Evolutionary conservation across 1,284 basidiomycete genomes (phyloP).

Genomic region (Psilocybe mexicana): DNA sequence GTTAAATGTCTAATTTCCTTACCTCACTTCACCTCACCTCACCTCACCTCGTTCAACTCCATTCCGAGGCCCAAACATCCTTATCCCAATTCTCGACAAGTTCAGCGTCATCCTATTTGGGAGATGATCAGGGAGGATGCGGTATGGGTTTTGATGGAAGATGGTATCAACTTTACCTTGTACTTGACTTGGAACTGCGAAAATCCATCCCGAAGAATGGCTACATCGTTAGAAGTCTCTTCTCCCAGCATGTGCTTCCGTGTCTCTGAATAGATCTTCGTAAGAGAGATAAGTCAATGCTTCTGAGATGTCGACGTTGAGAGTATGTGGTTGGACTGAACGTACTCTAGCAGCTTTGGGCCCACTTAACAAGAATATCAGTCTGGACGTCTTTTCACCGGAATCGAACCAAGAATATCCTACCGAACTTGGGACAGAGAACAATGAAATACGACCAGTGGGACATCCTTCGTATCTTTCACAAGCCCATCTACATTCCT

Average conservation of each 20-base stretch:
- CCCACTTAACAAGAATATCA: slow-evolving; percentile 44
- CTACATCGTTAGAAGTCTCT: slow-evolving; percentile 51
- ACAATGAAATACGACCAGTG: slow-evolving; percentile 74
- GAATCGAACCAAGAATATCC: slow-evolving; percentile 24
- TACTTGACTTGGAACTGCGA: slow-evolving; percentile 65
- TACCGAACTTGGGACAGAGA: slow-evolving; percentile 72
- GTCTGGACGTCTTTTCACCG: too few species aligned
- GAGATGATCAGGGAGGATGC: slow-evolving; percentile 1
- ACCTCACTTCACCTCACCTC: background rate
- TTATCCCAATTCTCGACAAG: slow-evolving; percentile 77
- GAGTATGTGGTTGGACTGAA: background rate
- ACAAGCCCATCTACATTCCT: slow-evolving; percentile 58
- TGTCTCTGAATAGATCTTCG: slow-evolving; percentile 67
- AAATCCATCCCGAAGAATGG: slow-evolving; percentile 72
- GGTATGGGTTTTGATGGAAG: background rate
- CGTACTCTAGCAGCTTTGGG: slow-evolving; percentile 72
- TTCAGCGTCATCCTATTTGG: slow-evolving; percentile 56
- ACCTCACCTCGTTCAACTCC: slow-evolving; percentile 29
- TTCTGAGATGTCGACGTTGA: background rate
- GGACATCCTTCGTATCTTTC: slow-evolving; percentile 58
- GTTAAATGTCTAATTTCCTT: background rate
- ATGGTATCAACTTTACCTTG: slow-evolving; percentile 46
- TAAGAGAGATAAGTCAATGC: background rate
- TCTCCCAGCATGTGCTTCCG: slow-evolving; percentile 42
- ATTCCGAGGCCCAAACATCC: slow-evolving; percentile 54